Base-by-base conservation (phyloP, 148 eudicot genomes). In the Cornus suecica region DNA sequence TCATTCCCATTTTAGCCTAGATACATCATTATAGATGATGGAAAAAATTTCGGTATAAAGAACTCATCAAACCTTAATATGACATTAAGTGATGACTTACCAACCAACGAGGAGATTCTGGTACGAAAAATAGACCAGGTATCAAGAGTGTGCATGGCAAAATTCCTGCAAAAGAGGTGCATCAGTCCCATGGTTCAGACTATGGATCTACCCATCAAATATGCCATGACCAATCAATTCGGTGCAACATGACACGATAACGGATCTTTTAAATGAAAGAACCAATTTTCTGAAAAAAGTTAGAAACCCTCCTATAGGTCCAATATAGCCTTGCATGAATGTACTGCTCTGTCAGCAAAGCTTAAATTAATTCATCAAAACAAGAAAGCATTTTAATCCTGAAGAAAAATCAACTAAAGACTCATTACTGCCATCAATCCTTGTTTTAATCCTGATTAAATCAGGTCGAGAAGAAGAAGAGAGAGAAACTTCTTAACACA, bases 21-120 rank as follows among this genome's bases (percentile, higher is more conserved):
- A 76, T 34, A 70, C 60, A 23, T 71, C 10, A 58, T 26, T 15
- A 66, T 11, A 74, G 71, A 74, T 45, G 60, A 73, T 23, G 73
- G 16, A n/a, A 68, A 71, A 69, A 28, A 74, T 69, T 48, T 45
- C 23, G 37, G 51, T 25, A 14, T 16, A 9, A 73, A 63, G 34
- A 34, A 78, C 23, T 10, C 37, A 65, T 25, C 11, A 27, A 30
- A 16, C 25, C 67, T 24, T n/a, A 23, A 73, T 11, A 62, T 60
- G 61, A 63, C 28, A 42, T 58, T 22, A 37, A 48, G 58, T 26
- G 20, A 34, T 56, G 61, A 78, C 78, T 86, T 84, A 95, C 99
- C 99, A 95, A 88, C 99, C 99, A 95, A 68, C 99, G 87, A 78
- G 99, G 99, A 84, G 99, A 95, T 77, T 92, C 99, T 25, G 99